Base-by-base conservation (phyloP, 1,139 yeast genomes). In the Pichia inconspicua region DNA sequence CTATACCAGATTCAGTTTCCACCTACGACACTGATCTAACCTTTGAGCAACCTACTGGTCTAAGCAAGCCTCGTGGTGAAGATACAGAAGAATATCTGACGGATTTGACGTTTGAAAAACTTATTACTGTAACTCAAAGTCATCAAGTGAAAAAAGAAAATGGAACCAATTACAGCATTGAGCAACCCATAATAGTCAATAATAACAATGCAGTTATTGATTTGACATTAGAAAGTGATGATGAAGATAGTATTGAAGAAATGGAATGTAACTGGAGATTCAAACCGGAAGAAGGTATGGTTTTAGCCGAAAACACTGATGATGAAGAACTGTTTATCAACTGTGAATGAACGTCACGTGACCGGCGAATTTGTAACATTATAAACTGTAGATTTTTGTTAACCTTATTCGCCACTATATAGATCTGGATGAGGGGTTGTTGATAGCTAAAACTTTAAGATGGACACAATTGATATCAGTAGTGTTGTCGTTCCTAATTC, bases 401-500 rank as follows among this genome's bases (percentile, higher is more conserved):
- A 14, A 11, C 34, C n/a, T 30, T 27, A 27, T 27, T 27, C 30
- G 30, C 30, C 30, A 40, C 22, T 36, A 30, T 10, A 3, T n/a
- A 22, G 22, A 7, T 12, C 39, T 43, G 42, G 19, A 12, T 30
- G 42, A 32, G 10, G 17, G 10, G 14, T 32, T 17, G 19, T 17
- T 17, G 19, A 17, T 17, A 17, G 19, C 19, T 17, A 17, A 17
- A 17, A 17, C 19, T 17, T 17, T 17, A 22, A 15, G 15, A 43
- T 56, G 9, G 37, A 49, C 9, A 15, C 48, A 3, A 36, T 55
- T 10, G 53, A 58, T 36, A 38, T 53, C 25, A n/a, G 37, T 4
- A 32, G 37, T 1, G 30, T 61, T 11, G 27, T 34, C 4, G 42
- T 52, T 4, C 64, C 64, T 2, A 32, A 50, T 1, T 6, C 48